Evolutionary conservation across 331 rosid species (phyloP).

Genomic region (Saraca asoca): DNA sequence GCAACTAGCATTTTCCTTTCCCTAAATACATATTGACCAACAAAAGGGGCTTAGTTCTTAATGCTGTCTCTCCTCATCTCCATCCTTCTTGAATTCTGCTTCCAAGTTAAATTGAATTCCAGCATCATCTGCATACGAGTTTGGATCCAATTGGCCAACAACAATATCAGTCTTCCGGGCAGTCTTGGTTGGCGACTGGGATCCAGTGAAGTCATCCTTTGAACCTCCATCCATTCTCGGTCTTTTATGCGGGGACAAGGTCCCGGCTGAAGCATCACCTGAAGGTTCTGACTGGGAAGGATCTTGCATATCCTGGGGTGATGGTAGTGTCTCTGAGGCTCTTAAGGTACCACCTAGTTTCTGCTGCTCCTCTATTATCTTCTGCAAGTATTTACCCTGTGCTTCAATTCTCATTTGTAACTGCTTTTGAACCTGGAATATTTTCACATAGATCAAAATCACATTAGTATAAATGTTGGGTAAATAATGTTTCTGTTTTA

Average conservation of each 20-base stretch:
- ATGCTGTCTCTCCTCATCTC: constrained; percentile 11
- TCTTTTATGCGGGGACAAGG: constrained; percentile 63
- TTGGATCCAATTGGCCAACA: constrained; percentile 48
- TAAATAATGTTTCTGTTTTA: constrained; percentile 4
- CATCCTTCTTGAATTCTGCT: constrained; percentile 43
- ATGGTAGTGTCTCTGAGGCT: constrained; percentile 53
- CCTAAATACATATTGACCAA: no score
- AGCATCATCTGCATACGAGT: constrained; percentile 46
- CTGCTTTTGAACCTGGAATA: constrained; percentile 89
- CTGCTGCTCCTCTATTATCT: constrained; percentile 96
- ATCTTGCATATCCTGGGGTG: constrained; percentile 53
- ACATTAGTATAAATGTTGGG: background rate
- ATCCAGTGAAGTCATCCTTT: constrained; percentile 41
- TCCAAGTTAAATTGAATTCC: constrained; percentile 53
- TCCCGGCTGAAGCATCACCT: constrained; percentile 50
- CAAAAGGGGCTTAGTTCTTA: no score
- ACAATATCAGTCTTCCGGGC: constrained; percentile 44
- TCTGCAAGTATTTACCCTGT: constrained; percentile 94
- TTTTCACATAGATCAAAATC: constrained; percentile 28
- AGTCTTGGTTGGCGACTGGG: constrained; percentile 38
- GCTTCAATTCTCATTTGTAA: constrained; percentile 98
- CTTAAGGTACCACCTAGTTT: constrained; percentile 70
- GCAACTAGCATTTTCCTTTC: no score
- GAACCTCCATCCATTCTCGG: constrained; percentile 58
- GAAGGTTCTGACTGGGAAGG: constrained; percentile 54